Evolutionary conservation across 352 stramenopile species (phyloP), one percentile per base, ranked within the genome.

Genomic region (Pythium guiyangense): DNA sequence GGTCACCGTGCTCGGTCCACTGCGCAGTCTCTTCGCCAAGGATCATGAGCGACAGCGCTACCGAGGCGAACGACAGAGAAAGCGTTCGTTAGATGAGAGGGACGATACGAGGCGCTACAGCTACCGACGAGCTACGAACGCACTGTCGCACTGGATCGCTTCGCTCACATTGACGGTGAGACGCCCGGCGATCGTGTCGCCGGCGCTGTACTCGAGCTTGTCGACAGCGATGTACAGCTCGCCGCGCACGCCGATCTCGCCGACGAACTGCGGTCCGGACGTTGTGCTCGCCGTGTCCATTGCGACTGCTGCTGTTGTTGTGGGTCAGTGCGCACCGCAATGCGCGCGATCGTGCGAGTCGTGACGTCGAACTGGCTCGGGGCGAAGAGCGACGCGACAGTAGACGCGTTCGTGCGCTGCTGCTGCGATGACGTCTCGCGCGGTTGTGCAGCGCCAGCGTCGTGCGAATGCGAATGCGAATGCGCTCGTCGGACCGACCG

Each of bases 11-110:
- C 59, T 86, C 68, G 60, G 74, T 82, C 78, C 78, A 88, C 56
- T 88, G 78, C 15, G 78, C 75, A 45, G 80, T 86, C 43, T 88
- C 78, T 60, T 88, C 78, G 6, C 78, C 78, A 29, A 72, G 59
- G 58, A 88, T 72, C 35, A 67, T 74, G 52, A 70, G 81, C 59
- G 79, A 72, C 55, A 88, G 62, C 52, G 73, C 78, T 88, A 47
- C 22, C 31, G 10, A 18, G 3, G 39, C 18, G 27, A 46, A 17
- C 26, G 20, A 49, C 25, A 25, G 39, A 31, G 12, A 53, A 18
- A 40, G 27, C 15, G 25, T 57, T 25, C 20, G 34, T 20, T 22
- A 22, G 22, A 17, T 20, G 17, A 1, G 35, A 18, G 40, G 9
- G 40, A 45, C 17, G 10, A 20, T 20, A 3, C 40, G 52, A 20